These are phyloP conservation scores for Saccharomyces pastorianus DNA, from an alignment of 1,139 yeast genomes.

Conservation along the genomic window DNA sequence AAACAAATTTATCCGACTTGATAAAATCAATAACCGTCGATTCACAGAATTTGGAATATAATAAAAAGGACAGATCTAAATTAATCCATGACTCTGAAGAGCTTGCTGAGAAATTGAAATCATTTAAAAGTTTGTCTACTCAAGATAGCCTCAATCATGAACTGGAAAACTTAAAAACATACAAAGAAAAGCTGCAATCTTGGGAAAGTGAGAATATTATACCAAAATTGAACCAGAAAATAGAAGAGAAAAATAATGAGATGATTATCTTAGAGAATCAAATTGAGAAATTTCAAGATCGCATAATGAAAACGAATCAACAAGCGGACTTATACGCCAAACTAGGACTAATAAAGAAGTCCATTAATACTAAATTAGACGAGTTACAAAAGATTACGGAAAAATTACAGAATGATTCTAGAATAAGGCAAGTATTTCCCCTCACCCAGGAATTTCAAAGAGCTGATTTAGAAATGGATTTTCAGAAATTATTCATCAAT, in stretches of 20 bases:
- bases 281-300: constrained; percentile 46
- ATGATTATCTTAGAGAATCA: constrained; percentile 43
- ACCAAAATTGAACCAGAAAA: constrained; percentile 33
- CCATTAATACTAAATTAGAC: constrained; percentile 14
- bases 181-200: constrained; percentile 29
- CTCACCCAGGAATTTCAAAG: background rate
- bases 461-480: constrained; percentile 18
- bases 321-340: constrained; percentile 55
- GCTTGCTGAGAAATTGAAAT: constrained; percentile 11
- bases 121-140: constrained; percentile 5
- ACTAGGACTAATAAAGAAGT: constrained; percentile 35
- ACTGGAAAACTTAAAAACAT: constrained; percentile 10
- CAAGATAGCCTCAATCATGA: constrained; percentile 17
- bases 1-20: background rate
- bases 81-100: constrained; percentile 31
- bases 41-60: constrained; percentile 23
- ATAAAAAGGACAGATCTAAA: constrained; percentile 21
- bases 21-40: constrained; percentile 13
- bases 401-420: constrained; percentile 13
- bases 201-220: constrained; percentile 33
- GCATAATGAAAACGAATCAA: constrained; percentile 44
- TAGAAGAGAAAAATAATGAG: constrained; percentile 36
- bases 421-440: constrained; percentile 1
- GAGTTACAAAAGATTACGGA: constrained; percentile 13
- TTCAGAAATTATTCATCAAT: constrained; percentile 15